Percentiles rank a stretch among this genome's conserved stretches.
phyloP scores from a whole-genome alignment of 2,329 filamentous ascomycete species.

The Calonectria fujianensis region DNA sequence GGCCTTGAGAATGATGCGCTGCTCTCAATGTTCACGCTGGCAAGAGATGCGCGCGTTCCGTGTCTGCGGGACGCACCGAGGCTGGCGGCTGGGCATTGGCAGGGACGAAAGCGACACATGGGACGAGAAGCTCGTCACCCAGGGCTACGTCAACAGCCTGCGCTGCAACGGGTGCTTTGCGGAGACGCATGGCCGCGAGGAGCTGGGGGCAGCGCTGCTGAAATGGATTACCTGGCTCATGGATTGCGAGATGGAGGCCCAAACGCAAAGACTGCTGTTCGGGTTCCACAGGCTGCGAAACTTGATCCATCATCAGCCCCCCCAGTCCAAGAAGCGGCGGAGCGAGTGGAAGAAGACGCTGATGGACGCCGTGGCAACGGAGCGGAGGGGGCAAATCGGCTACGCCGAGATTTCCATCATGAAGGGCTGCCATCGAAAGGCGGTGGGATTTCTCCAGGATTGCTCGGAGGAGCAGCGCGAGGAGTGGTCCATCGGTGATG shows the following conservation, averaged over 20 bases:
- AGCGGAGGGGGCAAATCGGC: not conserved
- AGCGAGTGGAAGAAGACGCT: not conserved
- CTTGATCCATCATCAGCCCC: not conserved
- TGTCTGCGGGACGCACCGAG: not conserved
- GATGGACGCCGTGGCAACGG: not conserved
- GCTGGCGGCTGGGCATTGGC: not conserved
- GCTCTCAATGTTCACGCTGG: not conserved
- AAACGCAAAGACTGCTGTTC: not conserved
- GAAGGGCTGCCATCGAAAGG: not conserved
- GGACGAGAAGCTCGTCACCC: not conserved
- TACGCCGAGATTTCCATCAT: not conserved
- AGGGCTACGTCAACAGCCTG: not conserved
- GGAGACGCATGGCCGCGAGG: not conserved
- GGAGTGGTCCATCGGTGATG: not conserved
- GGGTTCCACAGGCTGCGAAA: not conserved
- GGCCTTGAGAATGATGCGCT: not conserved
- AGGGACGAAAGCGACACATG: not conserved
- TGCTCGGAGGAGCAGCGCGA: not conserved
- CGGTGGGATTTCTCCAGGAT: not conserved
- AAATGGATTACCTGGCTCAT: not conserved
- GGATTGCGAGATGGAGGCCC: not conserved
- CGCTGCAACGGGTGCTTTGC: not conserved
- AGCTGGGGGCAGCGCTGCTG: not conserved
- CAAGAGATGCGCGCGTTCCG: slow-evolving; percentile 1
- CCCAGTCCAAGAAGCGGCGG: not conserved